A percentile compares a stretch with the other conserved stretches of the same genome.
These are phyloP conservation scores for Penicillium crustosum DNA, from an alignment of 2,329 filamentous ascomycete genomes.

Conservation along the genomic window DNA sequence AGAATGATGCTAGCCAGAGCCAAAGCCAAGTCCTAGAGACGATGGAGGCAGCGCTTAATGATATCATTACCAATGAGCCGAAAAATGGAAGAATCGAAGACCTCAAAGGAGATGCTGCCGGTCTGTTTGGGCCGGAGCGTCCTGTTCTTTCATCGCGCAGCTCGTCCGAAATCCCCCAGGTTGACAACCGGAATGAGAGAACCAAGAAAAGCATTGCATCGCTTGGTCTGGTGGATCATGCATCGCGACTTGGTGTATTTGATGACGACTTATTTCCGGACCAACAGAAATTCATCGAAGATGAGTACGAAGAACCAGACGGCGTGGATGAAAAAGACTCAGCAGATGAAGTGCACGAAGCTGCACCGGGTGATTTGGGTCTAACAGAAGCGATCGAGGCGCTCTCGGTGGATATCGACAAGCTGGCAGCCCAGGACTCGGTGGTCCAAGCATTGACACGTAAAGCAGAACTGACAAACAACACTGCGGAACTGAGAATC, in stretches of 20 bases:
- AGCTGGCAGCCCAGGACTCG: constrained; percentile 79
- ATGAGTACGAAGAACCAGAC: constrained; percentile 75
- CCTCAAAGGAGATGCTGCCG: constrained; percentile 37
- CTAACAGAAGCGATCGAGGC: constrained; percentile 87
- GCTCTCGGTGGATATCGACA: constrained; percentile 87
- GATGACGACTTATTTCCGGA: constrained; percentile 93
- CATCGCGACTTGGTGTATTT: constrained; percentile 88
- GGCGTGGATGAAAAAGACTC: constrained; percentile 60
- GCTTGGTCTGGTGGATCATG: constrained; percentile 82
- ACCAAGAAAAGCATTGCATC: constrained; percentile 87
- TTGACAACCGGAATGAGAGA: constrained; percentile 48
- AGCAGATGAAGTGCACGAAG: constrained; percentile 85
- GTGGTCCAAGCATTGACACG: constrained; percentile 87
- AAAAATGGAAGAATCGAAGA: constrained; percentile 39
- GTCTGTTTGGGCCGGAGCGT: constrained; percentile 54
- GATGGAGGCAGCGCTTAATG: constrained; percentile 86
- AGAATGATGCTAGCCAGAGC: constrained; percentile 60
- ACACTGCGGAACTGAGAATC: constrained; percentile 88
- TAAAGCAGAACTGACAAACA: constrained; percentile 96
- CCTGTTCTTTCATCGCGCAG: constrained; percentile 57
- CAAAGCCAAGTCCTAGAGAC: constrained; percentile 83
- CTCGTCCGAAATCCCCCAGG: constrained; percentile 59
- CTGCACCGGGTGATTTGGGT: constrained; percentile 89
- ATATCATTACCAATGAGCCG: constrained; percentile 82
- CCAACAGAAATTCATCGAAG: constrained; percentile 74